These are phyloP conservation scores for Colletotrichum agaves DNA, from an alignment of 2,329 filamentous ascomycete species.

Conservation along the genomic window DNA sequence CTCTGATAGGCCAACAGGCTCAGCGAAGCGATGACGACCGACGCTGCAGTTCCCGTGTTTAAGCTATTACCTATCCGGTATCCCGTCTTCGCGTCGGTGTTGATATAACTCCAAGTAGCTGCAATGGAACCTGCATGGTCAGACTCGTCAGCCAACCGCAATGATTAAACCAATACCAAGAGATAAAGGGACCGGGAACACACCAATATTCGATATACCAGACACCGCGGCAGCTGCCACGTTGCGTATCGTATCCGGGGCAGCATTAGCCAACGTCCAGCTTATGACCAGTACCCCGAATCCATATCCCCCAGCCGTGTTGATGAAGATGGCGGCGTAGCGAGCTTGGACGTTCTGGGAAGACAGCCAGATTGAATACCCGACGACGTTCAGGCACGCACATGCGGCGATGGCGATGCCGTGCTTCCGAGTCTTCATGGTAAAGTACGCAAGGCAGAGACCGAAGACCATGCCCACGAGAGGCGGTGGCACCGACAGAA, in stretches of 20 bases:
- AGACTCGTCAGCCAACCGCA: not conserved
- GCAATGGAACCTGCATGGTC: conserved; percentile 41
- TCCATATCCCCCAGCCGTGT: conserved; percentile 43
- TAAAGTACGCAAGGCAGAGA: conserved; percentile 42
- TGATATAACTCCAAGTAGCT: conserved; percentile 45
- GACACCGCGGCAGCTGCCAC: conserved; percentile 44
- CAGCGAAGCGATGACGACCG: conserved; percentile 41
- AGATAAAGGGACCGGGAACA: not conserved
- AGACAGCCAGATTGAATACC: conserved; percentile 43
- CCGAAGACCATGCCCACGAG: conserved; percentile 42
- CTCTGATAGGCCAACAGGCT: conserved; percentile 40
- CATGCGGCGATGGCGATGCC: conserved; percentile 42
- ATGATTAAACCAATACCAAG: not conserved
- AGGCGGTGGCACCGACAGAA: conserved; percentile 42
- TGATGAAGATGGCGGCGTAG: conserved; percentile 44
- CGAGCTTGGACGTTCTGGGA: conserved; percentile 41
- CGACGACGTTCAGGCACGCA: conserved; percentile 40
- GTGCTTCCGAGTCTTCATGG: conserved; percentile 43
- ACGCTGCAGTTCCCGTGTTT: conserved; percentile 42
- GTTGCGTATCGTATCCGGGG: conserved; percentile 43
- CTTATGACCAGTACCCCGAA: conserved; percentile 42
- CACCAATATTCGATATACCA: conserved; percentile 43
- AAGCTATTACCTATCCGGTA: conserved; percentile 43
- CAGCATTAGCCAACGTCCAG: conserved; percentile 44
- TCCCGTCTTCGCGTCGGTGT: conserved; percentile 42